These are phyloP conservation scores for Besnoitia besnoiti DNA, from an alignment of 169 alveolate species.

Conservation along the genomic window DNA sequence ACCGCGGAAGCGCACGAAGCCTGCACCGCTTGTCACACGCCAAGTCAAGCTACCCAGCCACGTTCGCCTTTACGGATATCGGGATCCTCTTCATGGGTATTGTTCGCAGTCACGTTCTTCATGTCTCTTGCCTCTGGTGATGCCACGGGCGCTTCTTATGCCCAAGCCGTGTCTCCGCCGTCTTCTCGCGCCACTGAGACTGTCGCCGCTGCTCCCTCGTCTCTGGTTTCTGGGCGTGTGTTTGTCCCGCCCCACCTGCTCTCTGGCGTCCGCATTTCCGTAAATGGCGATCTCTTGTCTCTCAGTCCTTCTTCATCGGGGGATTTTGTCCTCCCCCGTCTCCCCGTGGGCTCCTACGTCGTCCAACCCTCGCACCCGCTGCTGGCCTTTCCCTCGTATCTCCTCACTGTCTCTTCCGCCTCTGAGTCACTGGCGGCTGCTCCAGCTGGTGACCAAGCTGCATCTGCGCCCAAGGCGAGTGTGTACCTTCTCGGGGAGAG, in stretches of 20 bases:
- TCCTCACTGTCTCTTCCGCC: background rate
- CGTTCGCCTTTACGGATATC: too few species aligned
- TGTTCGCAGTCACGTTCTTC: too few species aligned
- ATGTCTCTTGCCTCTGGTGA: too few species aligned
- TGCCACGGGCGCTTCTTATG: too few species aligned
- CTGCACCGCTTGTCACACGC: too few species aligned
- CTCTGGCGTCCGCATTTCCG: background rate
- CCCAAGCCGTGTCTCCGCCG: too few species aligned
- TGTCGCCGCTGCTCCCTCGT: background rate
- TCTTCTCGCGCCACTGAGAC: too few species aligned
- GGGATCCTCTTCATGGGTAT: too few species aligned
- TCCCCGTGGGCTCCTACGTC: constrained; percentile 17
- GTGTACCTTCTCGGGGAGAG: constrained; percentile 16
- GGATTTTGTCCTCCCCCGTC: background rate
- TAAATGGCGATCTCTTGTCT: background rate
- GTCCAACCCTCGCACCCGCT: constrained; percentile 31
- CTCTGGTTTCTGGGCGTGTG: background rate
- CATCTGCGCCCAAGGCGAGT: background rate
- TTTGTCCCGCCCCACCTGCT: background rate
- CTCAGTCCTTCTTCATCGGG: constrained; percentile 17
- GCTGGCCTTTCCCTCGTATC: background rate
- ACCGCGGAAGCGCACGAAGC: too few species aligned
- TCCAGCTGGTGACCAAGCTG: background rate
- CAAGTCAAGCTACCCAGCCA: too few species aligned
- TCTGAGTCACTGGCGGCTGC: background rate